These are phyloP conservation scores for Zygotorulaspora mrakii DNA, from an alignment of 1,139 yeast species.

Conservation along the genomic window DNA sequence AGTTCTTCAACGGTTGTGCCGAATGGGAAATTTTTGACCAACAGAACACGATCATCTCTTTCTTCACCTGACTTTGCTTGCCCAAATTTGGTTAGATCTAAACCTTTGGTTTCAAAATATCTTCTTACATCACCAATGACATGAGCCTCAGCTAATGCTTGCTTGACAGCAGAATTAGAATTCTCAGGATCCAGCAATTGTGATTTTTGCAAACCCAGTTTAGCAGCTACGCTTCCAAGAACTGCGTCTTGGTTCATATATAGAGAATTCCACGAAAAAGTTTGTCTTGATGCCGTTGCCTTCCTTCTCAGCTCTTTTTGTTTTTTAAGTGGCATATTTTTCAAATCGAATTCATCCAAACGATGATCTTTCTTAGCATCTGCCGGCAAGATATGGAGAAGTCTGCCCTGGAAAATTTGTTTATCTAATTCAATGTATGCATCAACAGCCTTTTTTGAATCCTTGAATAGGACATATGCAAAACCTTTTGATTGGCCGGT, in stretches of 20 bases:
- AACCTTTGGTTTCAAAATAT: constrained; percentile 79
- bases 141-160: constrained; percentile 95
- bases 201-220: constrained; percentile 77
- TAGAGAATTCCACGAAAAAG: constrained; percentile 93
- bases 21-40: constrained; percentile 86
- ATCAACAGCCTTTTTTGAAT: constrained; percentile 64
- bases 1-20: constrained; percentile 80
- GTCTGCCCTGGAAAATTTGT: constrained; percentile 89
- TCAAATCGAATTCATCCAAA: constrained; percentile 84
- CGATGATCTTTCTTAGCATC: constrained; percentile 73
- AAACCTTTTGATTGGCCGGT: constrained; percentile 91
- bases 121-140: constrained; percentile 87
- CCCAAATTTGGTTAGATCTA: constrained; percentile 72
- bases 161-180: constrained; percentile 90
- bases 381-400: constrained; percentile 84
- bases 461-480: constrained; percentile 72
- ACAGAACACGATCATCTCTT: constrained; percentile 73
- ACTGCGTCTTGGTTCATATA: constrained; percentile 91
- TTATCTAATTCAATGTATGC: constrained; percentile 79
- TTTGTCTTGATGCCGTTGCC: constrained; percentile 76
- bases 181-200: constrained; percentile 85
- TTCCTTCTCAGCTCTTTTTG: constrained; percentile 82
- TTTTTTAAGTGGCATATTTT: constrained; percentile 86
- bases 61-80: constrained; percentile 47
- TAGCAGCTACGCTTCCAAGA: constrained; percentile 79